These are phyloP conservation scores for Aspergillus hortae DNA, from an alignment of 2,329 filamentous ascomycete genomes.

Conservation along the genomic window DNA sequence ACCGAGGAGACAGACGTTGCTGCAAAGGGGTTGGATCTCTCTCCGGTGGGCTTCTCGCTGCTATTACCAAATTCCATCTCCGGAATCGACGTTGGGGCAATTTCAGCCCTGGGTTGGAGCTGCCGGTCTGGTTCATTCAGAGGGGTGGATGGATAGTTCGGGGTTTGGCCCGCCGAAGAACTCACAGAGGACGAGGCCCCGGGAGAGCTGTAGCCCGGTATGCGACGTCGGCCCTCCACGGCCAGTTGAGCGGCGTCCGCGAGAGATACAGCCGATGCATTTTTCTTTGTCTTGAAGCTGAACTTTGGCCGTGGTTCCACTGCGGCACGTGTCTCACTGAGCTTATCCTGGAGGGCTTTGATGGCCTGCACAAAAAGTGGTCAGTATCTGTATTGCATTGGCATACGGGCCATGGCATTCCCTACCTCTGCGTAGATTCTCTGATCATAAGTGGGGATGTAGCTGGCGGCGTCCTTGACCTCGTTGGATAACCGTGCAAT, in stretches of 20 bases:
- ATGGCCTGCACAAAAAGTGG: constrained; percentile 55
- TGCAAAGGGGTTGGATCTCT: constrained; percentile 48
- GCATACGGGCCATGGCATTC: background rate
- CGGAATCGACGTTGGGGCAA: constrained; percentile 34
- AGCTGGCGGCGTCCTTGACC: constrained; percentile 77
- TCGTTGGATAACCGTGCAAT: constrained; percentile 79
- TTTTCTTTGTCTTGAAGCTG: constrained; percentile 68
- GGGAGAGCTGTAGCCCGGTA: constrained; percentile 42
- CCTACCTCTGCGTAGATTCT: constrained; percentile 75
- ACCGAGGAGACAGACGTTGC: constrained; percentile 51
- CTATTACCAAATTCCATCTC: constrained; percentile 17
- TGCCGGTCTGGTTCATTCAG: constrained; percentile 33
- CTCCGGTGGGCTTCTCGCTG: constrained; percentile 18
- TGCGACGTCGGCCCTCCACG: constrained; percentile 43
- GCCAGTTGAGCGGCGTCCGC: constrained; percentile 55
- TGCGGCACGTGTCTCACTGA: constrained; percentile 65
- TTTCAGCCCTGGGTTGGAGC: constrained; percentile 33
- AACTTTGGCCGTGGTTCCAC: constrained; percentile 77
- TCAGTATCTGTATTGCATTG: background rate
- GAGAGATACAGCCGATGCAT: constrained; percentile 52
- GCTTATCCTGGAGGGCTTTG: constrained; percentile 74
- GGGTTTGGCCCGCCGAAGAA: constrained; percentile 34
- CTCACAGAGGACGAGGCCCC: constrained; percentile 38
- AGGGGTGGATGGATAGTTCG: constrained; percentile 34
- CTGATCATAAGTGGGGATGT: constrained; percentile 85